Evolutionary conservation across 2,329 filamentous ascomycete genomes (phyloP).

Genomic region (Alternaria incomplexa): DNA sequence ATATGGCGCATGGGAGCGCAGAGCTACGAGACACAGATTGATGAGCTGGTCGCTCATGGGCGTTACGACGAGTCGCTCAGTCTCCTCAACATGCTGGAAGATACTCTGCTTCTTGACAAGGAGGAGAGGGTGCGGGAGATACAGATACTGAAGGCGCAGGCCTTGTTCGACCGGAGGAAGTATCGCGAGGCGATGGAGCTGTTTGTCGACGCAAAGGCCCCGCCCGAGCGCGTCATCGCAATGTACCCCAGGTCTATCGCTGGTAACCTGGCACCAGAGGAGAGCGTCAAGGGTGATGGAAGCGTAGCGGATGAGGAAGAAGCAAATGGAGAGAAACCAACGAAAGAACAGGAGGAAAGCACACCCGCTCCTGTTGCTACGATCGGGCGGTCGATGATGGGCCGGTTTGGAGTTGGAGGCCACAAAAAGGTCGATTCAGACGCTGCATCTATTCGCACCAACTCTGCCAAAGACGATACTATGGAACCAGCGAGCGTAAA

Average conservation of each 20-base stretch:
- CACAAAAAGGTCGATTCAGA: constrained; percentile 57
- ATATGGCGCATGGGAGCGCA: constrained; percentile 97
- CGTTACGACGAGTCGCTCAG: constrained; percentile 92
- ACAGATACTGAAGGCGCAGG: constrained; percentile 89
- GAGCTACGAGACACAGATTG: constrained; percentile 88
- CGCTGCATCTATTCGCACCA: constrained; percentile 62
- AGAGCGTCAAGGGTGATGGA: constrained; percentile 56
- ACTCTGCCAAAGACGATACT: constrained; percentile 61
- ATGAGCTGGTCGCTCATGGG: constrained; percentile 75
- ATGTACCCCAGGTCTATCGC: constrained; percentile 85
- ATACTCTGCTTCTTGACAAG: constrained; percentile 86
- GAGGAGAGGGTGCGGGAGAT: constrained; percentile 78
- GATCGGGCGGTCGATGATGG: constrained; percentile 52
- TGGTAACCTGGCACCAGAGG: constrained; percentile 74
- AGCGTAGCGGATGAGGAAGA: constrained; percentile 44
- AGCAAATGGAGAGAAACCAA: constrained; percentile 25
- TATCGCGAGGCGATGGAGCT: constrained; percentile 87
- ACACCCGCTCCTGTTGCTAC: constrained; percentile 34
- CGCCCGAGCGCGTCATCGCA: constrained; percentile 84
- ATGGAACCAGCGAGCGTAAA: constrained; percentile 64
- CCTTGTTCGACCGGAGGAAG: constrained; percentile 79
- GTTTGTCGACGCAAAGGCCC: constrained; percentile 87
- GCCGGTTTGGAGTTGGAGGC: constrained; percentile 54
- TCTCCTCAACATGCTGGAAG: constrained; percentile 86
- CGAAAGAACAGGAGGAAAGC: constrained; percentile 29